Conservation (phyloP, 2,329 filamentous ascomycete genomes). For the Claviceps cyperi region DNA sequence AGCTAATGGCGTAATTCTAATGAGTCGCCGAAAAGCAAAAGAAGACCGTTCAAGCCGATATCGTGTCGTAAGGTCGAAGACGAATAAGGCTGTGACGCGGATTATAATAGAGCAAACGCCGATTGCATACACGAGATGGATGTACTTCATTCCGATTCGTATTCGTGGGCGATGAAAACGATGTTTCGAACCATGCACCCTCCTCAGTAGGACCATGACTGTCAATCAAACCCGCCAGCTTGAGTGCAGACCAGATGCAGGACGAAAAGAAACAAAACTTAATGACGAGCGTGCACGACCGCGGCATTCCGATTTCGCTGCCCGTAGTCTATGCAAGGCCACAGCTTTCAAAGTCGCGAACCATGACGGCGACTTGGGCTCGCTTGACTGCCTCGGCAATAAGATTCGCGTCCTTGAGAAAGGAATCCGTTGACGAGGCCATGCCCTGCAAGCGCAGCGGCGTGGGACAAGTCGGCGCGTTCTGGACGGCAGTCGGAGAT, state of each 20-base stretch:
- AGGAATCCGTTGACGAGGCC: slow-evolving; percentile 35
- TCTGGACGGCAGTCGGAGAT: slow-evolving; percentile 13
- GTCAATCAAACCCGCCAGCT: background rate
- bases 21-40: background rate
- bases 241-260: background rate
- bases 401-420: slow-evolving; percentile 69
- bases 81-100: background rate
- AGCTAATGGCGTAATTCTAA: background rate
- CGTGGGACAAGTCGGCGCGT: slow-evolving; percentile 10
- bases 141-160: background rate
- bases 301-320: background rate
- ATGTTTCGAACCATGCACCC: background rate
- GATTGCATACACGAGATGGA: background rate
- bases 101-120: background rate
- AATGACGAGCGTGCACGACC: background rate
- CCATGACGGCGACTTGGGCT: slow-evolving; percentile 78
- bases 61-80: background rate
- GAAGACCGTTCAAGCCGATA: background rate
- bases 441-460: slow-evolving; percentile 17
- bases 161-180: background rate
- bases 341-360: slow-evolving; percentile 70
- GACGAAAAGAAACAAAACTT: background rate
- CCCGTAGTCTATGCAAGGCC: slow-evolving; percentile 28
- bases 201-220: background rate
- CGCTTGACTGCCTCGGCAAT: slow-evolving; percentile 87